A percentile compares a stretch with the other conserved stretches of the same genome.
Evolutionary conservation across 2,329 filamentous ascomycete genomes (phyloP).

Genomic region (Magnaporthiopsis incrustans): DNA sequence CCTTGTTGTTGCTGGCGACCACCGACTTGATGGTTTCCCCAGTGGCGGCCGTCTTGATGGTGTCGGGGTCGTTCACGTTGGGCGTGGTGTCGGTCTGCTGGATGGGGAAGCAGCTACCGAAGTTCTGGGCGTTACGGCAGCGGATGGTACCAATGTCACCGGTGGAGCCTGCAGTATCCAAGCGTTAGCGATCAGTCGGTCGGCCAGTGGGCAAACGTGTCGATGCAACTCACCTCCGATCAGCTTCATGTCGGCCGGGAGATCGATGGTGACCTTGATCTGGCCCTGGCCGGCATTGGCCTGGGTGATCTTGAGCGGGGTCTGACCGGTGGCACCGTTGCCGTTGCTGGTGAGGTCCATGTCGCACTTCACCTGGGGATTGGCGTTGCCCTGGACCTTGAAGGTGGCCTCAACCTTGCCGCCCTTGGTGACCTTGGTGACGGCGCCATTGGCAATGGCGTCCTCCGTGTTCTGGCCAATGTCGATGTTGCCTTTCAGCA

Average conservation of each 20-base stretch:
- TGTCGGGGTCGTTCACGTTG: conserved; percentile 33
- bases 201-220: background rate
- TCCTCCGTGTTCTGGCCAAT: conserved; percentile 48
- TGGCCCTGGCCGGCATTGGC: conserved; percentile 22
- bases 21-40: conserved; percentile 41
- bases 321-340: conserved; percentile 35
- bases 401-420: conserved; percentile 35
- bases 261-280: conserved; percentile 46
- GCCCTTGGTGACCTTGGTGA: conserved; percentile 42
- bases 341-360: conserved; percentile 39
- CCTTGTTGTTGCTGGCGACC: conserved; percentile 40
- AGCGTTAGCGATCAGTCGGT: background rate
- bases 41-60: conserved; percentile 37
- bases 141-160: conserved; percentile 51
- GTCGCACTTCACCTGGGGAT: conserved; percentile 47
- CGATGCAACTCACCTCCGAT: conserved; percentile 35
- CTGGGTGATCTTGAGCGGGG: conserved; percentile 17
- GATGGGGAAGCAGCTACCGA: conserved; percentile 45
- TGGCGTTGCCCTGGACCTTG: conserved; percentile 42
- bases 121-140: conserved; percentile 50
- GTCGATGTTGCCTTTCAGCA: conserved; percentile 53
- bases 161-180: conserved; percentile 33
- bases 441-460: conserved; percentile 32
- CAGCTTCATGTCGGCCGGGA: conserved; percentile 41
- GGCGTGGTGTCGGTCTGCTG: conserved; percentile 40